Conservation (phyloP, 129 eudicot genomes). For the Escallonia rubra region DNA sequence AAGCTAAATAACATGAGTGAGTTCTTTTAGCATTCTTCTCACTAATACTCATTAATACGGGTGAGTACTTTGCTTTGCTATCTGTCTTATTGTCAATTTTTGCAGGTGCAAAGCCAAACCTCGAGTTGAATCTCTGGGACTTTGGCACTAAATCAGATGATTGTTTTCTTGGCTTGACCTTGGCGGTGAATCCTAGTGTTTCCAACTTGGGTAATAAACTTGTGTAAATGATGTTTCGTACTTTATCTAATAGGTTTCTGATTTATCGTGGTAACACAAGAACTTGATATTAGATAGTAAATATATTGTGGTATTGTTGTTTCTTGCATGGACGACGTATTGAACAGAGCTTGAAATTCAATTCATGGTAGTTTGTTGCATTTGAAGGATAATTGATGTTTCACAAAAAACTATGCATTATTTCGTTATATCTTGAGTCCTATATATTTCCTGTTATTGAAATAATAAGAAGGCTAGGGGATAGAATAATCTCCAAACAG, state of each 20-base stretch:
- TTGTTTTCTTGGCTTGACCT: no score
- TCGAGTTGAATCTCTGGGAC: no score
- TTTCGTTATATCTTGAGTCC: not conserved
- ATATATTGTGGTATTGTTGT: no score
- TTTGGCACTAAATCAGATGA: no score
- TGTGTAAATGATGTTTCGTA: not conserved
- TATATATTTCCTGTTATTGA: not conserved
- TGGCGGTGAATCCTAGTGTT: conserved; percentile 32
- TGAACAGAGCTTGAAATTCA: no score
- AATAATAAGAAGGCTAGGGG: no score
- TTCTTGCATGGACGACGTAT: no score
- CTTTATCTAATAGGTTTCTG: not conserved
- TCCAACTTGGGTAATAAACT: conserved; percentile 50
- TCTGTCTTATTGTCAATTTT: not conserved
- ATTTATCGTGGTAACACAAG: not conserved
- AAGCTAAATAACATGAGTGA: conserved; percentile 43
- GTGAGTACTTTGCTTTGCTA: not conserved
- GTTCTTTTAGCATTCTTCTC: conserved; percentile 3
- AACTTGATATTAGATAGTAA: no score
- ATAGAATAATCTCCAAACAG: no score
- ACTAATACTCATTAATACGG: conserved; percentile 1
- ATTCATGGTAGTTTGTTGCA: no score
- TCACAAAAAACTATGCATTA: not conserved
- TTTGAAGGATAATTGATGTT: no score
- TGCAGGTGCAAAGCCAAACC: conserved; percentile 56